Percentiles rank a stretch among this genome's conserved stretches.
Conservation (phyloP, 345 rosid genomes). For the Salix viminalis region DNA sequence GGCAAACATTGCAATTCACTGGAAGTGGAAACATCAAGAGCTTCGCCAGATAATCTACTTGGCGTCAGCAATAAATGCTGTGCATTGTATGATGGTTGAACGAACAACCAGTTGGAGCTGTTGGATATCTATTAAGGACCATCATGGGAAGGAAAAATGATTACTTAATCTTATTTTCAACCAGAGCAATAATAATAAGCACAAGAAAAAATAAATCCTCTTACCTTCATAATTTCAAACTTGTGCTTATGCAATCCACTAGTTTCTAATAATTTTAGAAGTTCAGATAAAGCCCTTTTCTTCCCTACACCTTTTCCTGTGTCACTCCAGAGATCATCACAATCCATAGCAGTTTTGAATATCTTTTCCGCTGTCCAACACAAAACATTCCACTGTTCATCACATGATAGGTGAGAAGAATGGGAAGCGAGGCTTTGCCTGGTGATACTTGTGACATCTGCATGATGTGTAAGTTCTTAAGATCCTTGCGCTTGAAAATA, state of each 20-base stretch:
- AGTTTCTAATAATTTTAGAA: conserved; percentile 65
- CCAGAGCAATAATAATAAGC: neutral
- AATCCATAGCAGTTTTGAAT: conserved; percentile 39
- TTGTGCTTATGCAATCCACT: conserved; percentile 77
- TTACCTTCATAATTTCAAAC: conserved; percentile 63
- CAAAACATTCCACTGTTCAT: conserved; percentile 49
- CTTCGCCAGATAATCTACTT: conserved; percentile 29
- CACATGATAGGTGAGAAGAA: conserved; percentile 29
- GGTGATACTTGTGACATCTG: conserved; percentile 30
- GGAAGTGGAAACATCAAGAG: conserved; percentile 22
- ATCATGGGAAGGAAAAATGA: conserved; percentile 5
- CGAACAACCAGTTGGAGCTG: conserved; percentile 51
- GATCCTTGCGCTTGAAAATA: neutral
- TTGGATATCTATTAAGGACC: conserved; percentile 44
- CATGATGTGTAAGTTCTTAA: conserved; percentile 14
- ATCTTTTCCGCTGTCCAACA: conserved; percentile 51
- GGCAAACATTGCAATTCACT: conserved; percentile 26
- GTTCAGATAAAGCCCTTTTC: conserved; percentile 64
- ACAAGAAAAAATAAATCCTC: conserved; percentile 6
- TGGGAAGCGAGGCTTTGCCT: conserved; percentile 19
- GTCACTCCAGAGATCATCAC: conserved; percentile 68
- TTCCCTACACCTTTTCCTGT: conserved; percentile 47
- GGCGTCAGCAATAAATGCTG: conserved; percentile 52
- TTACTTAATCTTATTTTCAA: neutral
- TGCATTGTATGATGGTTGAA: conserved; percentile 61